Conservation (phyloP, 257 asterid genomes). For the Ocimum tenuiflorum region DNA sequence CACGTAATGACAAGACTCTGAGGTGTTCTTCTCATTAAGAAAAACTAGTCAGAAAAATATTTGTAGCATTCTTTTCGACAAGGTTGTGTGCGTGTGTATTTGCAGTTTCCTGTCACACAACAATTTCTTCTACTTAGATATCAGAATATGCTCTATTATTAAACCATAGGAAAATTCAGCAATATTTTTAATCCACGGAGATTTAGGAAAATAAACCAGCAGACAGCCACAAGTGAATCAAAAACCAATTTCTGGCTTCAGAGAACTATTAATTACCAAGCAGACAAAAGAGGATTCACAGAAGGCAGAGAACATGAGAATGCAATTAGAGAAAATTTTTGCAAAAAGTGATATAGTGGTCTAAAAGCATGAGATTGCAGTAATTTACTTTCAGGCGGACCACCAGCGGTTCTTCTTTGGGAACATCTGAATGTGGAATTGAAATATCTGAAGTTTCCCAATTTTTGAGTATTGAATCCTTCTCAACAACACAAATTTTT, state of each 20-base stretch:
- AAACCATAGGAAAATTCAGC: not conserved
- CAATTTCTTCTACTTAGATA: not conserved
- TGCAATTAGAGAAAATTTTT: not conserved
- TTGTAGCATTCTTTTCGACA: too few relatives aligned
- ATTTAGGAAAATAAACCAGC: not conserved
- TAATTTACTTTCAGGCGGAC: conserved; percentile 63
- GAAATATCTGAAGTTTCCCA: conserved; percentile 27
- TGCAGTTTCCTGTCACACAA: not conserved
- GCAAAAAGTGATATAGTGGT: too few relatives aligned
- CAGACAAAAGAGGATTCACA: not conserved
- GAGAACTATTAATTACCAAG: not conserved
- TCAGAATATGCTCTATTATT: too few relatives aligned
- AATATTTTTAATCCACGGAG: not conserved
- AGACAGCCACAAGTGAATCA: not conserved
- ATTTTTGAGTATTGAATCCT: conserved; percentile 28
- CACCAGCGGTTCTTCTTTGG: conserved; percentile 75
- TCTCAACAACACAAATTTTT: conserved; percentile 33
- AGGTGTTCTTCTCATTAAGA: not conserved
- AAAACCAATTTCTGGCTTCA: not conserved
- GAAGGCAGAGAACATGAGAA: not conserved
- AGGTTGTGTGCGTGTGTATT: too few relatives aligned
- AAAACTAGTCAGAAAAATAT: not conserved
- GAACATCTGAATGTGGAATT: conserved; percentile 30
- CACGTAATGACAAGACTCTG: not conserved
- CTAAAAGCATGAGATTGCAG: not conserved